Conservation (phyloP, 257 asterid species). For the Buddleja alternifolia region DNA sequence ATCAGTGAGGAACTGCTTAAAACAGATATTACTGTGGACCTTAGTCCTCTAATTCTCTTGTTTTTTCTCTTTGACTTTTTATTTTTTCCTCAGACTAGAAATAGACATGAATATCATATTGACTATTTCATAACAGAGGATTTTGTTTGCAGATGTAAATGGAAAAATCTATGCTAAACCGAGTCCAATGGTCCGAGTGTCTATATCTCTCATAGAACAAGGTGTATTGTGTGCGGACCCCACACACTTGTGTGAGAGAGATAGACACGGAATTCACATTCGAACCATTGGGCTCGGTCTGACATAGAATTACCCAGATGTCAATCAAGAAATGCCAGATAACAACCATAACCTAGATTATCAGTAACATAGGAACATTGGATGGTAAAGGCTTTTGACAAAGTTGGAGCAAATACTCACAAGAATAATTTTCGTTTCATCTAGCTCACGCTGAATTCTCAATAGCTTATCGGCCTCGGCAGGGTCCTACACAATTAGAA, state of each 20-base stretch:
- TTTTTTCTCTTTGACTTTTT: background rate
- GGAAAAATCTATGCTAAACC: no score
- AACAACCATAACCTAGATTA: background rate
- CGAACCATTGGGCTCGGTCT: no score
- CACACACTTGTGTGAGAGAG: no score
- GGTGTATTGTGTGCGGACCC: no score
- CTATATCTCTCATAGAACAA: no score
- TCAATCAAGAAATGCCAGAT: background rate
- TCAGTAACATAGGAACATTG: background rate
- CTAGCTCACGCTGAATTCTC: slow-evolving; percentile 89
- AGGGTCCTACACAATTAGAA: slow-evolving; percentile 65
- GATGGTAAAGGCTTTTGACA: background rate
- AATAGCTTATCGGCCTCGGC: slow-evolving; percentile 98
- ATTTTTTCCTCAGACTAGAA: background rate
- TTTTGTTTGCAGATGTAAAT: background rate
- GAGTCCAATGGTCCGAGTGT: no score
- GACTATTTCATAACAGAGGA: background rate
- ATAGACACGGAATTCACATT: no score
- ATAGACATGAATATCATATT: no score
- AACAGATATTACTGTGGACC: background rate
- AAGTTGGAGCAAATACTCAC: slow-evolving; percentile 50
- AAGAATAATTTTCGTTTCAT: slow-evolving; percentile 93
- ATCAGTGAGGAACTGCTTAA: background rate
- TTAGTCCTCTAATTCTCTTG: background rate
- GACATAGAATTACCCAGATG: no score